A percentile compares a stretch with the other conserved stretches of the same genome.
Conservation (phyloP, 2,329 filamentous ascomycete species). For the Penicillium sp. region DNA sequence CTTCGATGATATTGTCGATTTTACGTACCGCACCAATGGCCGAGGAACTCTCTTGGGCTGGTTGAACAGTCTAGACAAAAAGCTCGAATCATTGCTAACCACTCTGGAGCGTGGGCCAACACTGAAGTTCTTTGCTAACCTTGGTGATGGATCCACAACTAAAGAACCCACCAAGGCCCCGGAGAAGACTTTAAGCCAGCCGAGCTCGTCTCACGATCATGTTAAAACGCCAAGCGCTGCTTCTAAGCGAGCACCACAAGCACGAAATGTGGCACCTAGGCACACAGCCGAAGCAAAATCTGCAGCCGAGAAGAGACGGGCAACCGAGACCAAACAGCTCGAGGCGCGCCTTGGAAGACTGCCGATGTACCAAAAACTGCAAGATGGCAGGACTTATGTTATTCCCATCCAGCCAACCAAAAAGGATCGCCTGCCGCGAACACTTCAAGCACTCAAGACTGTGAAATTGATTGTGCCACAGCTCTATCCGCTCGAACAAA, state of each 20-base stretch:
- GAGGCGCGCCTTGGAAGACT: slow-evolving; percentile 72
- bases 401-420: slow-evolving; percentile 68
- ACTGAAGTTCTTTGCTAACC: slow-evolving; percentile 66
- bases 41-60: slow-evolving; percentile 61
- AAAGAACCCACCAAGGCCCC: slow-evolving; percentile 14
- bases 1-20: slow-evolving; percentile 64
- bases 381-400: slow-evolving; percentile 69
- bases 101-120: slow-evolving; percentile 70
- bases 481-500: slow-evolving; percentile 69
- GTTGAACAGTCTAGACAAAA: slow-evolving; percentile 69
- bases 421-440: slow-evolving; percentile 58
- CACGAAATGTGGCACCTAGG: slow-evolving; percentile 44
- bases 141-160: slow-evolving; percentile 41
- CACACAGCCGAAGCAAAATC: slow-evolving; percentile 62
- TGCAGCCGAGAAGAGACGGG: slow-evolving; percentile 63
- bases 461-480: slow-evolving; percentile 68
- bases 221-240: not conserved
- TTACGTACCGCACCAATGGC: slow-evolving; percentile 46
- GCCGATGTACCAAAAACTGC: slow-evolving; percentile 65
- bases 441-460: slow-evolving; percentile 62
- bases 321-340: slow-evolving; percentile 68
- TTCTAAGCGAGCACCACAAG: not conserved
- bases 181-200: slow-evolving; percentile 2
- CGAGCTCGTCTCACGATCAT: slow-evolving; percentile 1
- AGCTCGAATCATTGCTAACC: slow-evolving; percentile 68